phyloP scores from a whole-genome alignment of 73 alveolate genomes.

The Tetrahymena malaccensis region DNA sequence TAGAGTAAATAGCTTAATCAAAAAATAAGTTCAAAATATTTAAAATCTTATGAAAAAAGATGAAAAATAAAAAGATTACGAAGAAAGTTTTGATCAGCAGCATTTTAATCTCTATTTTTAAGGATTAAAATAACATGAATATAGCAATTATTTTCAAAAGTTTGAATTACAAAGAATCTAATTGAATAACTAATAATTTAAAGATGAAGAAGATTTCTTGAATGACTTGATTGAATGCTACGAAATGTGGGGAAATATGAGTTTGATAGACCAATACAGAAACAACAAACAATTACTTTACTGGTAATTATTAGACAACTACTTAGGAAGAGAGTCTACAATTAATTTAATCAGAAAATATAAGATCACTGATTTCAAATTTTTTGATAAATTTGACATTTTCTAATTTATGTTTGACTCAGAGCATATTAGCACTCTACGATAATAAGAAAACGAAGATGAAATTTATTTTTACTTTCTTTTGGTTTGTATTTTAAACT shows the following conservation, averaged over 20 bases:
- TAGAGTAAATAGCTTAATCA: too few species aligned
- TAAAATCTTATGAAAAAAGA: neutral
- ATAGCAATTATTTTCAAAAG: neutral
- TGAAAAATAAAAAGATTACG: neutral
- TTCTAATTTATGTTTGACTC: neutral
- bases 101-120: neutral
- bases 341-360: neutral
- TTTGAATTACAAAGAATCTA: too few species aligned
- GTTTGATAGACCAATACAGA: neutral
- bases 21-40: too few species aligned
- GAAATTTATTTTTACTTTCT: neutral
- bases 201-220: neutral
- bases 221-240: neutral
- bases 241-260: neutral
- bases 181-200: too few species aligned
- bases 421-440: neutral
- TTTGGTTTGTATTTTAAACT: neutral
- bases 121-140: too few species aligned
- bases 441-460: neutral
- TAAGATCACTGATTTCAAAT: neutral
- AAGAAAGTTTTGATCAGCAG: neutral
- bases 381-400: neutral
- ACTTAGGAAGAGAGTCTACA: neutral
- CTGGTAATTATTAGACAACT: too few species aligned
- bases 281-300: neutral